Evolutionary conservation across 2,329 filamentous ascomycete species (phyloP).

Genomic region (Colletotrichum liaoningense): DNA sequence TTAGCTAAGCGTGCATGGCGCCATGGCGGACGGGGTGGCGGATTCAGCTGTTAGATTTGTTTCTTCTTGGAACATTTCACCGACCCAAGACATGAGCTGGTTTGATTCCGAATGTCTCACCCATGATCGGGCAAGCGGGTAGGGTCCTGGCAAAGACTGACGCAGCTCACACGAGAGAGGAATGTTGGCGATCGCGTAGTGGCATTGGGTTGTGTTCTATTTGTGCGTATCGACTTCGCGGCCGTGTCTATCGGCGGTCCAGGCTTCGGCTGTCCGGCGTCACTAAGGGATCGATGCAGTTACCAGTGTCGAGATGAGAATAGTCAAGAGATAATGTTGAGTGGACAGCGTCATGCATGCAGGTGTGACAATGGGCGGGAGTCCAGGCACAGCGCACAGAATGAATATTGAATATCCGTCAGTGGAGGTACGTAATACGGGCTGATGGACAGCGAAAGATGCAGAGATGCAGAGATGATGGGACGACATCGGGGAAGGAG

Average conservation of each 20-base stretch:
- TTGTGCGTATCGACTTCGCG: background rate
- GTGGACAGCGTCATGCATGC: background rate
- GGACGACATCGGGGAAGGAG: background rate
- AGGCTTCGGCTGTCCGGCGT: background rate
- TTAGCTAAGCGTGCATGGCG: background rate
- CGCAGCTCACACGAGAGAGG: background rate
- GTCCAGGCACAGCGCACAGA: background rate
- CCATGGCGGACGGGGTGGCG: background rate
- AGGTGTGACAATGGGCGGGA: background rate
- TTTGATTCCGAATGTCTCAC: background rate
- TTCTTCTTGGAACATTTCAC: background rate
- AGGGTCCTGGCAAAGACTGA: background rate
- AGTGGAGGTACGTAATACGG: background rate
- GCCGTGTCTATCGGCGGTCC: background rate
- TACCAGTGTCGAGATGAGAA: background rate
- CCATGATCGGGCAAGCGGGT: background rate
- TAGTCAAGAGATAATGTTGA: background rate
- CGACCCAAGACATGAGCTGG: background rate
- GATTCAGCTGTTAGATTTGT: background rate
- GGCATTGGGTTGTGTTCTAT: background rate
- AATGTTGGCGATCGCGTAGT: background rate
- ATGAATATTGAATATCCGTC: background rate
- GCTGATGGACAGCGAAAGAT: background rate
- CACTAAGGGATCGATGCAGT: background rate
- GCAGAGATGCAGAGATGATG: background rate